These are phyloP conservation scores for Funneliformis caledonium DNA, from an alignment of 371 early-diverging fungal species.

Conservation along the genomic window DNA sequence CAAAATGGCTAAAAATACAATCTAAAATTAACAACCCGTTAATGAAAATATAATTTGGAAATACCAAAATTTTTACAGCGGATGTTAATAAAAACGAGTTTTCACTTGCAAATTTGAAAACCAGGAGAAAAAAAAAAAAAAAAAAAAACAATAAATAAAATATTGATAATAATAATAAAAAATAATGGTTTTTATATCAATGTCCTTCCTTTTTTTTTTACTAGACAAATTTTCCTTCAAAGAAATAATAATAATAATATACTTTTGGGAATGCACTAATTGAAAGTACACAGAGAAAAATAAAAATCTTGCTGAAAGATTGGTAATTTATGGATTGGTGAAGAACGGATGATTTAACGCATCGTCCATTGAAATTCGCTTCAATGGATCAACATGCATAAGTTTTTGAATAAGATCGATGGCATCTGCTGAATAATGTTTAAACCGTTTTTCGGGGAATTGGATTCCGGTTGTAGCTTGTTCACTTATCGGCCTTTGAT, in stretches of 20 bases:
- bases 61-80: too few relatives aligned
- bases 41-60: too few relatives aligned
- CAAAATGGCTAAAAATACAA: too few relatives aligned
- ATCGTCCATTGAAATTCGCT: constrained; percentile 24
- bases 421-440: constrained; percentile 6
- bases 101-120: too few relatives aligned
- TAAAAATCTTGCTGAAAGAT: not conserved
- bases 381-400: constrained; percentile 18
- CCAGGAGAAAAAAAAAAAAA: too few relatives aligned
- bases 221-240: not conserved
- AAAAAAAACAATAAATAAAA: too few relatives aligned
- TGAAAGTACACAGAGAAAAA: not conserved
- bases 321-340: not conserved
- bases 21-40: too few relatives aligned
- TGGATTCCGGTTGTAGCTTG: not conserved
- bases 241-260: not conserved
- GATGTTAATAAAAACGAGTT: too few relatives aligned
- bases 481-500: constrained; percentile 2
- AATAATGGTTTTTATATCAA: not conserved
- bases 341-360: constrained; percentile 35
- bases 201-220: not conserved
- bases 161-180: too few relatives aligned
- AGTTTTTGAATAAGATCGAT: constrained; percentile 30
- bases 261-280: not conserved
- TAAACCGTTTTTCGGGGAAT: constrained; percentile 25